phyloP scores from a whole-genome alignment of 2,329 filamentous ascomycete genomes.

The Ceratocystis papillata region DNA sequence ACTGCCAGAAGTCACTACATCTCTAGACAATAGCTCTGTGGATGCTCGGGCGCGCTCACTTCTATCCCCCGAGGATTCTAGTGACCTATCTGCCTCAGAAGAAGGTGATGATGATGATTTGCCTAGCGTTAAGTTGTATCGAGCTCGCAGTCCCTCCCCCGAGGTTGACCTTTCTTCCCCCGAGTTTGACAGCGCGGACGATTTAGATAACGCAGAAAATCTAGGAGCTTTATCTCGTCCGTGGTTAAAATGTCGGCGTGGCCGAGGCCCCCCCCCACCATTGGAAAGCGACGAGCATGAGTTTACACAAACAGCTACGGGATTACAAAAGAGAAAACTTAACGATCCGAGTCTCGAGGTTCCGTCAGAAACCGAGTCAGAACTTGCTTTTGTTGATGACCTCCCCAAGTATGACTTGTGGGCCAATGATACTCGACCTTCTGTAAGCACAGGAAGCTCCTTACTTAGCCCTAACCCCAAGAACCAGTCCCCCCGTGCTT shows the following conservation, averaged over 20 bases:
- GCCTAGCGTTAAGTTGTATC: slow-evolving; percentile 38
- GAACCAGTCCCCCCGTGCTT: slow-evolving; percentile 23
- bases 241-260: slow-evolving; percentile 31
- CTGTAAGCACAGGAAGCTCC: slow-evolving; percentile 32
- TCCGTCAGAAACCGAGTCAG: slow-evolving; percentile 27
- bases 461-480: slow-evolving; percentile 26
- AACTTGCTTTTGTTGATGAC: slow-evolving; percentile 36
- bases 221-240: slow-evolving; percentile 40
- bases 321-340: slow-evolving; percentile 58
- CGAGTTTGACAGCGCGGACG: slow-evolving; percentile 55
- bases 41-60: slow-evolving; percentile 38
- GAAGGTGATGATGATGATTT: slow-evolving; percentile 30
- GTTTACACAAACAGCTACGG: slow-evolving; percentile 89
- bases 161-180: slow-evolving; percentile 84
- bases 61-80: slow-evolving; percentile 76
- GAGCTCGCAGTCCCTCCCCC: slow-evolving; percentile 75
- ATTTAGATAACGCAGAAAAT: slow-evolving; percentile 47
- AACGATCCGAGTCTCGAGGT: slow-evolving; percentile 33
- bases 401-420: slow-evolving; percentile 28
- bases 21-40: neutral
- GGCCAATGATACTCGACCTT: slow-evolving; percentile 23
- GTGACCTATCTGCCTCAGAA: slow-evolving; percentile 42
- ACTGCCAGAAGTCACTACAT: slow-evolving; percentile 45
- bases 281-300: slow-evolving; percentile 92
- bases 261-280: slow-evolving; percentile 69